These are phyloP conservation scores for Mycena floridula DNA, from an alignment of 768 basidiomycete genomes.

Conservation along the genomic window DNA sequence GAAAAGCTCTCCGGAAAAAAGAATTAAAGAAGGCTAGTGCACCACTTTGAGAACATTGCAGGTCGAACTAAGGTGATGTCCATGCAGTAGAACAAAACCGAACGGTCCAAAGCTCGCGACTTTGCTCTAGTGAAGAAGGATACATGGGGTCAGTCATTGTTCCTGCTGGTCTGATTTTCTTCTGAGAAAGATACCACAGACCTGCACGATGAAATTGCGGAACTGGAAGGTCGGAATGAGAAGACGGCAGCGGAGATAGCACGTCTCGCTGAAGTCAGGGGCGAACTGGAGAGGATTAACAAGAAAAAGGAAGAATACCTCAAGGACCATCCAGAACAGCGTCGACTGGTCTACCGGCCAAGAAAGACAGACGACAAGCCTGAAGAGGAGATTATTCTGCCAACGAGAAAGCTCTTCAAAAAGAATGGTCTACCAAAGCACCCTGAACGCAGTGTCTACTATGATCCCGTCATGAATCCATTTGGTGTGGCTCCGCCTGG, in stretches of 20 bases:
- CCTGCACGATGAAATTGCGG: slow-evolving; percentile 74
- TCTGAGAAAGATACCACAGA: slow-evolving; percentile 47
- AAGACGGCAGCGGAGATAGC: slow-evolving; percentile 47
- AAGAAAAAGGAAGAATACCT: slow-evolving; percentile 91
- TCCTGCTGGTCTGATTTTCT: background rate
- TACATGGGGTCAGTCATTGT: slow-evolving; percentile 54
- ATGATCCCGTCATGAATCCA: slow-evolving; percentile 90
- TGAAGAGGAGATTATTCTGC: slow-evolving; percentile 31
- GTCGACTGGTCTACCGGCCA: slow-evolving; percentile 71
- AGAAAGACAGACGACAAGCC: slow-evolving; percentile 38
- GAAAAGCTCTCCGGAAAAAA: slow-evolving; percentile 89
- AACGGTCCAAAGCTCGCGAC: slow-evolving; percentile 75
- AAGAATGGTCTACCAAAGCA: slow-evolving; percentile 82
- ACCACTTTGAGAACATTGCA: slow-evolving; percentile 7
- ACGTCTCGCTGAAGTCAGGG: slow-evolving; percentile 66
- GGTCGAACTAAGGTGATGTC: slow-evolving; percentile 3
- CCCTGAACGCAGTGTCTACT: slow-evolving; percentile 91
- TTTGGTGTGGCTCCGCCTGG: slow-evolving; percentile 92
- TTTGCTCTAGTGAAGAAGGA: slow-evolving; percentile 94
- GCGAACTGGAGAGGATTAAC: slow-evolving; percentile 74
- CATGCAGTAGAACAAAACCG: slow-evolving; percentile 84
- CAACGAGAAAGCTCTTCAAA: slow-evolving; percentile 61
- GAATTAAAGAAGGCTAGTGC: slow-evolving; percentile 85
- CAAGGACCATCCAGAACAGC: slow-evolving; percentile 88
- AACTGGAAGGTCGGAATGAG: slow-evolving; percentile 46